These are phyloP conservation scores for Suillus alpinus DNA, from an alignment of 768 basidiomycete species.

Conservation along the genomic window DNA sequence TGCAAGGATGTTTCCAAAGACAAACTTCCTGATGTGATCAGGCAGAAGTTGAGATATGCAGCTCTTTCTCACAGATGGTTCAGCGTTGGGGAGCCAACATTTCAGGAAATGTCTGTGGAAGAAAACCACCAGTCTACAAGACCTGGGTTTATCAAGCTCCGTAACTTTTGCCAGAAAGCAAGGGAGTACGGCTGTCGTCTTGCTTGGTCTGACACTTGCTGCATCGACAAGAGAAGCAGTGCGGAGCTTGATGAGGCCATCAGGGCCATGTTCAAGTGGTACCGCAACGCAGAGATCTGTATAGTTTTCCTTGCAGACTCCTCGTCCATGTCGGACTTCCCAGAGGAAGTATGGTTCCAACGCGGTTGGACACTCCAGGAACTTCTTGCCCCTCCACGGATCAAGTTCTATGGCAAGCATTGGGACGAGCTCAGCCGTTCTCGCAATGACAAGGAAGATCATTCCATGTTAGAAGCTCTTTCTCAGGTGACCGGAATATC, in stretches of 20 bases:
- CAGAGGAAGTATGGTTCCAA: constrained; percentile 22
- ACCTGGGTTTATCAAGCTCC: constrained; percentile 14
- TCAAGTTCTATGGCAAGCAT: constrained; percentile 19
- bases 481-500: constrained; percentile 14
- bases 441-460: constrained; percentile 20
- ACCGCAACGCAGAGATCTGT: constrained; percentile 22
- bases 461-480: constrained; percentile 10
- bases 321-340: constrained; percentile 5
- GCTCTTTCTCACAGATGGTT: constrained; percentile 4
- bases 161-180: constrained; percentile 13
- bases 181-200: constrained; percentile 12
- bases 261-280: constrained; percentile 24
- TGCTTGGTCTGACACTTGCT: constrained; percentile 26
- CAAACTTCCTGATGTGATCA: background rate
- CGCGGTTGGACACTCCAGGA: constrained; percentile 16
- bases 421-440: constrained; percentile 14
- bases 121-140: background rate
- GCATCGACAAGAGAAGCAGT: constrained; percentile 27
- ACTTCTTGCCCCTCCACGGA: constrained; percentile 16
- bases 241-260: constrained; percentile 29
- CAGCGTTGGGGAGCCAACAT: background rate
- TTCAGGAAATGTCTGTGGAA: constrained; percentile 4
- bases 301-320: constrained; percentile 16
- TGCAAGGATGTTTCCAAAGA: background rate
- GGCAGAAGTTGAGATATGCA: background rate